A percentile compares a stretch with the other conserved stretches of the same genome.
phyloP scores from a whole-genome alignment of 1,139 yeast genomes.

The Suzukiozyma palmioleophila region DNA sequence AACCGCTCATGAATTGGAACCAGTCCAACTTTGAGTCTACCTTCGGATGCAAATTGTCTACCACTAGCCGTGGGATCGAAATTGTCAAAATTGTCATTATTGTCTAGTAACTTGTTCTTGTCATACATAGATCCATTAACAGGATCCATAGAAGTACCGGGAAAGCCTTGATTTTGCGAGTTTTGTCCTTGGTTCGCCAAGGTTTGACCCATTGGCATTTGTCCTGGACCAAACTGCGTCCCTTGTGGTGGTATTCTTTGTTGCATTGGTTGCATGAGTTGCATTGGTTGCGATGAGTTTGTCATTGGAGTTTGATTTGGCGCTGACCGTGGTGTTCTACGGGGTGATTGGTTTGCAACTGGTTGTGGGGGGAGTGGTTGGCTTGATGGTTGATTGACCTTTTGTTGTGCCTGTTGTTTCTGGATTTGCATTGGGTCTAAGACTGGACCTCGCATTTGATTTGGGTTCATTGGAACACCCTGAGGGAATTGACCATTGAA shows the following conservation, averaged over 20 bases:
- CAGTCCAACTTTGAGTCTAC: not conserved
- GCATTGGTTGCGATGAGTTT: not conserved
- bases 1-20: not conserved
- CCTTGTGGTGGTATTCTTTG: slow-evolving; percentile 4
- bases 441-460: slow-evolving; percentile 1
- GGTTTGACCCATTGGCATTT: not conserved
- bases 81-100: not conserved
- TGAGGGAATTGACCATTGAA: slow-evolving; percentile 13
- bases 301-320: slow-evolving; percentile 5
- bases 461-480: not conserved
- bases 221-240: not conserved
- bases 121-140: not conserved
- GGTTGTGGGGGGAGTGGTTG: slow-evolving; percentile 5
- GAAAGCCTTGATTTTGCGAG: not conserved
- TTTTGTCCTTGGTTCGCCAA: not conserved
- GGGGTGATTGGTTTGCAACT: slow-evolving; percentile 6
- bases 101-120: not conserved
- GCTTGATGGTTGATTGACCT: slow-evolving; percentile 6
- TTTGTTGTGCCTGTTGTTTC: slow-evolving; percentile 8
- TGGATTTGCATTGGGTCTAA: slow-evolving; percentile 6
- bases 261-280: slow-evolving; percentile 1
- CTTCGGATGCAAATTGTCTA: not conserved
- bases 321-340: not conserved
- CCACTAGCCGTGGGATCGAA: not conserved
- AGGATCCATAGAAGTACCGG: not conserved